phyloP scores from a whole-genome alignment of 768 basidiomycete genomes.

The Serendipita sp. region DNA sequence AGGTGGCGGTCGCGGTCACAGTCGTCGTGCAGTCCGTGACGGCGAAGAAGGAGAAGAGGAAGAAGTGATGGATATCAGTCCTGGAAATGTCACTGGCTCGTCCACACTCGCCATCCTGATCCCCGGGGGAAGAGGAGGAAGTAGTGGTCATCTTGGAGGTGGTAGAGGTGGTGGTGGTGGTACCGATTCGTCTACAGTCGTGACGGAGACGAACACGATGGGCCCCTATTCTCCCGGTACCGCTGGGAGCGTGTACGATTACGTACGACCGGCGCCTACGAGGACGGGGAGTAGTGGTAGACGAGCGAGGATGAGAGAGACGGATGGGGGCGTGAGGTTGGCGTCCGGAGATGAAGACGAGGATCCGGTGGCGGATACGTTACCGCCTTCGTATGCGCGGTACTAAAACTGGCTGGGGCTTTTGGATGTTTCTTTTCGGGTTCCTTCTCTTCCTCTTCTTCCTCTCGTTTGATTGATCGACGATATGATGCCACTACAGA shows the following conservation, averaged over 20 bases:
- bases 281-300: not conserved
- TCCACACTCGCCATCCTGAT: too few species aligned
- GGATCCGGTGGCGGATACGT: not conserved
- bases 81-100: too few species aligned
- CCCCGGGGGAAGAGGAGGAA: not conserved
- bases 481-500: too few species aligned
- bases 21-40: too few species aligned
- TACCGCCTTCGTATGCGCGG: not conserved
- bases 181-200: not conserved
- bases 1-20: too few species aligned
- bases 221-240: not conserved
- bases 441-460: not conserved
- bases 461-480: not conserved
- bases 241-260: not conserved
- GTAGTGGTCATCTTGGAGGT: not conserved
- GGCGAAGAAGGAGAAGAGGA: too few species aligned
- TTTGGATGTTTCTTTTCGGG: not conserved
- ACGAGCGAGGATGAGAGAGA: not conserved
- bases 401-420: not conserved
- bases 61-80: too few species aligned
- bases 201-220: not conserved
- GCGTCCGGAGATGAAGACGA: not conserved
- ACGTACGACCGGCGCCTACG: not conserved
- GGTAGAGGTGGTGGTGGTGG: not conserved
- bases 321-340: not conserved